phyloP scores from a whole-genome alignment of 495 filamentous ascomycete species.

The Talaromyces wortmannii region DNA sequence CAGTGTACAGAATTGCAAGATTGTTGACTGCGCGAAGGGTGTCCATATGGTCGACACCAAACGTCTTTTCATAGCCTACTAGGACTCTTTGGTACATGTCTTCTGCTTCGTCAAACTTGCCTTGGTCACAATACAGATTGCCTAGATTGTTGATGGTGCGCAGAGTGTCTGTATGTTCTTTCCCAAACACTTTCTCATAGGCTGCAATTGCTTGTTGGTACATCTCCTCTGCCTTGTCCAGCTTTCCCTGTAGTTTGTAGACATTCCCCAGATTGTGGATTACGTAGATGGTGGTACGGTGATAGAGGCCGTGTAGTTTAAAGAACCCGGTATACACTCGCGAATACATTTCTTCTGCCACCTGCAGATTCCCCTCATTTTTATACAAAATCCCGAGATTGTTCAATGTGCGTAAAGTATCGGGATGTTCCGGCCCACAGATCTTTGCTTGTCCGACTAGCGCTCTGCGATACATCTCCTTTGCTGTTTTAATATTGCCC shows the following conservation, averaged over 20 bases:
- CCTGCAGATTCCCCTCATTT: conserved; percentile 11
- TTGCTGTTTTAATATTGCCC: conserved; percentile 20
- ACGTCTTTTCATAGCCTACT: conserved; percentile 13
- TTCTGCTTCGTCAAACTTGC: conserved; percentile 17
- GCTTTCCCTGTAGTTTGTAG: conserved; percentile 7
- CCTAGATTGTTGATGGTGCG: conserved; percentile 12
- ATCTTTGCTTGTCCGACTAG: conserved; percentile 19
- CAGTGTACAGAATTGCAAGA: conserved; percentile 15
- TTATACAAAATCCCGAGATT: conserved; percentile 12
- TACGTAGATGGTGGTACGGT: too few species aligned
- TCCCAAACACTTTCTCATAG: conserved; percentile 15
- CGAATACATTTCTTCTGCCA: conserved; percentile 12
- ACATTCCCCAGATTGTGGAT: too few species aligned
- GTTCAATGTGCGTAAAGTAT: conserved; percentile 18
- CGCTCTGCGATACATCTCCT: conserved; percentile 24
- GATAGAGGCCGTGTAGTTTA: too few species aligned
- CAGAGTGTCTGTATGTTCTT: background rate
- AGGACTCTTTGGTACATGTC: conserved; percentile 13
- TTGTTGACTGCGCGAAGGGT: conserved; percentile 20
- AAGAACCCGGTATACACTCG: background rate
- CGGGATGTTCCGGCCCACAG: conserved; percentile 19
- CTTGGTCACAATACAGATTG: conserved; percentile 10
- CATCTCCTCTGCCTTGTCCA: conserved; percentile 19
- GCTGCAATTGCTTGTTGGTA: conserved; percentile 10
- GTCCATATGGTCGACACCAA: conserved; percentile 19